Evolutionary conservation across 176 grass and related monocot species (phyloP).

Genomic region (Oryza glaberrima): DNA sequence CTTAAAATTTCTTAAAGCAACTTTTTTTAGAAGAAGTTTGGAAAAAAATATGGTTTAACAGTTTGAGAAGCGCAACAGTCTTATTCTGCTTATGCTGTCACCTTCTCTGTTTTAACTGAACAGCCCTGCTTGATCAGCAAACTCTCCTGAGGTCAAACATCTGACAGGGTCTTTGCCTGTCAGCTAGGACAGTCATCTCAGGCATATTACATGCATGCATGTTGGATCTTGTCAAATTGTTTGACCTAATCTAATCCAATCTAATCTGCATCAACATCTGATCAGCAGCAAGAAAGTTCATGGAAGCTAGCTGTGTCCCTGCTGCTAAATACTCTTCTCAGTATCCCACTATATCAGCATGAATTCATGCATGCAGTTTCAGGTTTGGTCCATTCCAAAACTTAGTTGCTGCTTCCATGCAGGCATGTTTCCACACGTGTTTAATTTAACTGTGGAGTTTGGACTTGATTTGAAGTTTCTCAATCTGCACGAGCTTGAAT

Average conservation of each 20-base stretch:
- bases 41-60: too few species aligned
- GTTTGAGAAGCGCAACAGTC: too few species aligned
- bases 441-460: not conserved
- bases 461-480: conserved; percentile 10
- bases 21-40: fast-evolving
- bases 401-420: not conserved
- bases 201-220: not conserved
- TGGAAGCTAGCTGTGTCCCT: not conserved
- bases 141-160: conserved; percentile 33
- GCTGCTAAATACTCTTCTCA: not conserved
- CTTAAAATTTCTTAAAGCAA: too few species aligned
- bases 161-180: conserved; percentile 16
- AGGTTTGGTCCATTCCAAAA: not conserved
- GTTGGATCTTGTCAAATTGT: conserved; percentile 20
- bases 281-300: not conserved
- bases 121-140: not conserved
- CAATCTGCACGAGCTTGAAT: not conserved
- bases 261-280: not conserved
- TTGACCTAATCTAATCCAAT: conserved; percentile 25
- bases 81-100: not conserved
- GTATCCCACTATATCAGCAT: not conserved
- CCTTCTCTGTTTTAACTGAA: not conserved
- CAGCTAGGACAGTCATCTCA: not conserved
- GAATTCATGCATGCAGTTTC: not conserved
- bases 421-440: not conserved